Evolutionary conservation across 805 yeast genomes (phyloP).

Genomic region (Torulaspora franciscae): DNA sequence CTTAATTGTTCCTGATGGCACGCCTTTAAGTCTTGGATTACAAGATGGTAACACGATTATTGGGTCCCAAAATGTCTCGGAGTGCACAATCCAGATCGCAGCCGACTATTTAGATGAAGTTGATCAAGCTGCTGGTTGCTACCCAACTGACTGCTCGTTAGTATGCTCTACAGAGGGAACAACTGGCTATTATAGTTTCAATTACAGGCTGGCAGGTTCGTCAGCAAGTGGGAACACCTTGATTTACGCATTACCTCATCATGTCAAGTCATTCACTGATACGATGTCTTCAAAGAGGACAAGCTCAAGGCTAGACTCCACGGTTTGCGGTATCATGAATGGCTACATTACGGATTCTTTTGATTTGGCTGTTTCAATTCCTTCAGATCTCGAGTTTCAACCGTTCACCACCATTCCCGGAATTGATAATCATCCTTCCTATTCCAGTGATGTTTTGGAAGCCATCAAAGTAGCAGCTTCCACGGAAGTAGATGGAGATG

Average conservation of each 20-base stretch:
- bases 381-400: constrained; percentile 43
- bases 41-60: constrained; percentile 32
- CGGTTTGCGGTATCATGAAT: constrained; percentile 45
- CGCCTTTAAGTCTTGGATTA: constrained; percentile 49
- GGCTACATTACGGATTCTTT: constrained; percentile 43
- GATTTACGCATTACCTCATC: constrained; percentile 68
- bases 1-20: constrained; percentile 45
- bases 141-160: constrained; percentile 46
- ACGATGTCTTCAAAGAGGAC: constrained; percentile 23
- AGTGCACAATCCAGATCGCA: constrained; percentile 56
- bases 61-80: constrained; percentile 31
- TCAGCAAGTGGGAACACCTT: constrained; percentile 43
- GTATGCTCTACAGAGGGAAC: constrained; percentile 40
- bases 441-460: constrained; percentile 29
- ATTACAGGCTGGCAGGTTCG: constrained; percentile 42
- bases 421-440: constrained; percentile 21
- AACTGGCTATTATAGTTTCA: constrained; percentile 40
- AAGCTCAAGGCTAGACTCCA: constrained; percentile 40
- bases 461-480: constrained; percentile 36
- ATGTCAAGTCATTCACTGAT: constrained; percentile 42
- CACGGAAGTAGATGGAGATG: constrained; percentile 37
- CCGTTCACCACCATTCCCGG: constrained; percentile 39
- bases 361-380: constrained; percentile 42
- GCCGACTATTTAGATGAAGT: constrained; percentile 44
- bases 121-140: constrained; percentile 62